Evolutionary conservation across 2,329 filamentous ascomycete species (phyloP).

Genomic region (Trichoderma breve): DNA sequence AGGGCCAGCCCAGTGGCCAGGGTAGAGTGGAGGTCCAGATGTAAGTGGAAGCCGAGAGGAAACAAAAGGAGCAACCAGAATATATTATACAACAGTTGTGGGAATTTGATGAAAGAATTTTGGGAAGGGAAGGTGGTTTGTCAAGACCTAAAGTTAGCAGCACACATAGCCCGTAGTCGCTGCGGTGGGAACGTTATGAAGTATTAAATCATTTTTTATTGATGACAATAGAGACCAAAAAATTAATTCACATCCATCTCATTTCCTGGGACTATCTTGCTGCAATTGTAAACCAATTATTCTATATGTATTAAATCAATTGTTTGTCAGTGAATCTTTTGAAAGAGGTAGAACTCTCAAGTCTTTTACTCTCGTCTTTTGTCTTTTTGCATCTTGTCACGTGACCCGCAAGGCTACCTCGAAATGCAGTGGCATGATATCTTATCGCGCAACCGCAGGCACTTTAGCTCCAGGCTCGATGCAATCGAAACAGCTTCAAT

Average conservation of each 20-base stretch:
- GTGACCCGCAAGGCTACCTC: background rate
- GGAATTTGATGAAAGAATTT: slow-evolving; percentile 32
- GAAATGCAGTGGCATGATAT: background rate
- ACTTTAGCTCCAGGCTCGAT: background rate
- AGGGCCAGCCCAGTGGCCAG: slow-evolving; percentile 70
- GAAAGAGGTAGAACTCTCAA: too few relatives aligned
- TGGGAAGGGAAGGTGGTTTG: slow-evolving; percentile 33
- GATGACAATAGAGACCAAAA: slow-evolving; percentile 35
- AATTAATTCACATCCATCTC: slow-evolving; percentile 22
- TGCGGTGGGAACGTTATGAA: slow-evolving; percentile 27
- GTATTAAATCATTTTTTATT: slow-evolving; percentile 33
- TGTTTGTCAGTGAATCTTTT: background rate
- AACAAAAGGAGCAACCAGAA: slow-evolving; percentile 25
- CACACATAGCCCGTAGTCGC: slow-evolving; percentile 38
- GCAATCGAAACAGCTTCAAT: background rate
- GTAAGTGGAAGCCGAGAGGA: slow-evolving; percentile 40
- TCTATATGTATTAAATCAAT: background rate
- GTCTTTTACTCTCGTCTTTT: background rate
- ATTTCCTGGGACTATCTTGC: background rate
- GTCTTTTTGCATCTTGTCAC: background rate
- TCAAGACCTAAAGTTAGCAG: slow-evolving; percentile 36
- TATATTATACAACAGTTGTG: slow-evolving; percentile 30
- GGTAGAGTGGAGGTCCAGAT: slow-evolving; percentile 88
- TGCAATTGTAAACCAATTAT: too few relatives aligned
- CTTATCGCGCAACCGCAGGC: slow-evolving; percentile 13